Evolutionary conservation across 2,329 filamentous ascomycete genomes (phyloP).

Genomic region (Fonsecaea multimorphosa): DNA sequence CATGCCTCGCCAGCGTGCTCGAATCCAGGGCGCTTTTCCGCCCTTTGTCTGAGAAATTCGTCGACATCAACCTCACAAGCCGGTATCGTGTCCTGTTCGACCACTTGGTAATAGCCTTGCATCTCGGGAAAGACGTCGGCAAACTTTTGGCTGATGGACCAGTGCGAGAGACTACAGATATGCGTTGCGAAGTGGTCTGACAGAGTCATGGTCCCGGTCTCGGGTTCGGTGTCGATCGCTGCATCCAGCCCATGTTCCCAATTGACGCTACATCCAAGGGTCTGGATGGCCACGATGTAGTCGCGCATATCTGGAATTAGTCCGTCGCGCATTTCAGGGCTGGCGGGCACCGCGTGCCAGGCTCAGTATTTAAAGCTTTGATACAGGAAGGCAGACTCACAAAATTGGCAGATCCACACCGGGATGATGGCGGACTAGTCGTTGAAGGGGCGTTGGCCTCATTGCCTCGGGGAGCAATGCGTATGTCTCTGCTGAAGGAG

Average conservation of each 20-base stretch:
- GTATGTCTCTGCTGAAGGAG: constrained; percentile 20
- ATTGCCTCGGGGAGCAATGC: constrained; percentile 25
- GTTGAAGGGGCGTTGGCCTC: constrained; percentile 25
- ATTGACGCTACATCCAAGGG: constrained; percentile 24
- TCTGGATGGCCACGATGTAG: constrained; percentile 23
- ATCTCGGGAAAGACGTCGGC: constrained; percentile 25
- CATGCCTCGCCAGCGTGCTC: not conserved
- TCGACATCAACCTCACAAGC: constrained; percentile 13
- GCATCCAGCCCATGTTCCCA: constrained; percentile 16
- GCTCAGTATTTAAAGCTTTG: not conserved
- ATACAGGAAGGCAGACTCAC: constrained; percentile 6
- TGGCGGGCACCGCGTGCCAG: not conserved
- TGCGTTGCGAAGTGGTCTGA: constrained; percentile 18
- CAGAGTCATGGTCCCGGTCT: constrained; percentile 12
- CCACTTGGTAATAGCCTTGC: constrained; percentile 16
- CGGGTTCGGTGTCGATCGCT: constrained; percentile 14
- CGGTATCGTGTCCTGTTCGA: constrained; percentile 20
- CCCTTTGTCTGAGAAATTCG: constrained; percentile 6
- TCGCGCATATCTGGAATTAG: constrained; percentile 26
- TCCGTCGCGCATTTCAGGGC: constrained; percentile 26
- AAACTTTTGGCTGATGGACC: constrained; percentile 24
- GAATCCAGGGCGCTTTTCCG: not conserved
- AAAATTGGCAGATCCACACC: constrained; percentile 24
- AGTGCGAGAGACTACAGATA: constrained; percentile 16
- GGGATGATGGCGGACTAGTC: constrained; percentile 22